A percentile compares a stretch with the other conserved stretches of the same genome.
These are phyloP conservation scores for Alternaria sp. DNA, from an alignment of 2,329 filamentous ascomycete genomes.

Conservation along the genomic window DNA sequence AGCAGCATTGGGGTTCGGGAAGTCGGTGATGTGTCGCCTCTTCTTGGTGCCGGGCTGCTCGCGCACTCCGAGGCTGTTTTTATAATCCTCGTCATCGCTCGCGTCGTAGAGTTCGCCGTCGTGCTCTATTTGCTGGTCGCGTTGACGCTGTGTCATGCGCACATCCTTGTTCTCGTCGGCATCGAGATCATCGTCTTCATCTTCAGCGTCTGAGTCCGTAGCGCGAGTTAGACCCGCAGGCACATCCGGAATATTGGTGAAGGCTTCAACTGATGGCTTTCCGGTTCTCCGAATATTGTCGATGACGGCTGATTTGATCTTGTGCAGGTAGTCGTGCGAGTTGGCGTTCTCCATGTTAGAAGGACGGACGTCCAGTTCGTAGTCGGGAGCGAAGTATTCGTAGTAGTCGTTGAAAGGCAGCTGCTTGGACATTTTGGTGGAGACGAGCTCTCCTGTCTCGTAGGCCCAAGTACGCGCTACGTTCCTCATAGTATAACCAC, in stretches of 20 bases:
- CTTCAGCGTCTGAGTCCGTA: conserved; percentile 70
- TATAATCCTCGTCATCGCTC: conserved; percentile 86
- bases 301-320: conserved; percentile 69
- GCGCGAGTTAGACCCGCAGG: conserved; percentile 57
- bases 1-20: conserved; percentile 60
- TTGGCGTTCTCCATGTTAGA: conserved; percentile 78
- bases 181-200: conserved; percentile 70
- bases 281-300: conserved; percentile 70
- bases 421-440: conserved; percentile 78
- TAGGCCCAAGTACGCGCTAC: conserved; percentile 66
- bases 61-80: conserved; percentile 73
- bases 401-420: conserved; percentile 98
- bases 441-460: conserved; percentile 81
- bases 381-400: conserved; percentile 74
- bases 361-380: conserved; percentile 71
- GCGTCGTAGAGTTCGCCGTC: conserved; percentile 77
- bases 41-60: conserved; percentile 57
- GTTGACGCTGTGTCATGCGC: conserved; percentile 79
- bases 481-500: conserved; percentile 75
- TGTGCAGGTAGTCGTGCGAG: conserved; percentile 70
- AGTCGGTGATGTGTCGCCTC: conserved; percentile 67
- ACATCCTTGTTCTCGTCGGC: conserved; percentile 86
- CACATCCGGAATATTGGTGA: conserved; percentile 64
- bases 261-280: conserved; percentile 59
- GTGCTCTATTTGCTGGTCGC: conserved; percentile 78